Evolutionary conservation across 257 asterid species (phyloP), one percentile per base, ranked within the genome.

Genomic region (Pogostemon cablin): DNA sequence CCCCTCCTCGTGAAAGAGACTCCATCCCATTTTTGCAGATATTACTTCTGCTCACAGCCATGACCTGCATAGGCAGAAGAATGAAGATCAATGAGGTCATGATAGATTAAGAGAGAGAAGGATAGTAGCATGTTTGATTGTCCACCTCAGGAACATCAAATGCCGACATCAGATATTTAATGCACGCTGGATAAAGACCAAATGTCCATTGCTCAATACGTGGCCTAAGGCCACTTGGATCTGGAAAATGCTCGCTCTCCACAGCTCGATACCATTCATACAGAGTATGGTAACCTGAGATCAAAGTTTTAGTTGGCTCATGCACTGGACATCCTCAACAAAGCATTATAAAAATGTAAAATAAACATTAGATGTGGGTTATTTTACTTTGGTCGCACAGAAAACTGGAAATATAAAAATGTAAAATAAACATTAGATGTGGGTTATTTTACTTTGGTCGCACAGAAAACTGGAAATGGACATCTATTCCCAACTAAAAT

Each of bases 121-220:
- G 39, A 15, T 17, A 42, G 68, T n/a, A 9, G 46, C 32, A 9
- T 7, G n/a, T 38, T n/a, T 8, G 17, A 52, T 8, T 46, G 60
- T 76, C 50, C 64, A 90, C 98, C 95, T 95, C 96, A 3, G 99
- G 99, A 62, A 95, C 86, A 70, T 95, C 99, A 74, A 91, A 95
- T 59, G 97, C 98, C 4, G 98, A 95, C 99, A 91, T 95, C 61
- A 95, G 86, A 79, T 95, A 95, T 82, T 95, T 95, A 34, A 95
- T 91, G 84, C 99, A 95, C 15, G 98, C 99, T 61, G 98, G 99
- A 76, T 95, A 95, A 62, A 95, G 98, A 70, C 99, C 98, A 37
- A 91, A 86, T 12, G 98, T 95, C 99, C 97, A 95, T 74, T 92
- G 92, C 75, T 95, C 98, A 5, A 95, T 89, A 65, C 98, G 96